Conservation (phyloP, 176 grass and related monocot genomes). For the Oryza meyeriana region DNA sequence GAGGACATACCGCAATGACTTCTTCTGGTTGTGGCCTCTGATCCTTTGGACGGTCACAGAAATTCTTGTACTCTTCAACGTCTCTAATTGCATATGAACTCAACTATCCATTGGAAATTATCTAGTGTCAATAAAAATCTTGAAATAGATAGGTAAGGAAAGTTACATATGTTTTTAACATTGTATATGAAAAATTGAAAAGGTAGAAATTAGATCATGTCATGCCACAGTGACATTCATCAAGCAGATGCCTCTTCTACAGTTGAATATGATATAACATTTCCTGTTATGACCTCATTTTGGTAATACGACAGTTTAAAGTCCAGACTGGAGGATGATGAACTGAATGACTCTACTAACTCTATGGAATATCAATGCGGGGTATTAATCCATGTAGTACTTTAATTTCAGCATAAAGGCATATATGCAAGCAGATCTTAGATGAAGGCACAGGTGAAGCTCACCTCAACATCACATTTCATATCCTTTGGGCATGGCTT, state of each 20-base stretch:
- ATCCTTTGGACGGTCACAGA: conserved; percentile 74
- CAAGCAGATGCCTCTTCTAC: conserved; percentile 1
- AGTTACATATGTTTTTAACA: neutral
- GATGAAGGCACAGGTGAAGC: neutral
- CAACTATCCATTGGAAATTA: conserved; percentile 61
- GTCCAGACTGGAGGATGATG: neutral
- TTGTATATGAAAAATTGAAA: neutral
- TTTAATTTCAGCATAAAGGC: conserved; percentile 5
- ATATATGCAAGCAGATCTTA: neutral
- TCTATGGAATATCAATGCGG: neutral
- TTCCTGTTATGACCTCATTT: conserved; percentile 10
- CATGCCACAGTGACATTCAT: neutral
- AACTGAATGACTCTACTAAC: neutral
- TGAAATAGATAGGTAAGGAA: neutral
- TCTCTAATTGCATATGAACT: conserved; percentile 97
- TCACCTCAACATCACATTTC: conserved; percentile 99
- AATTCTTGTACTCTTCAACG: conserved; percentile 96
- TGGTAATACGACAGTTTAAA: neutral
- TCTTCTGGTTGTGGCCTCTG: conserved; percentile 91
- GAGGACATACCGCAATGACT: conserved; percentile 81
- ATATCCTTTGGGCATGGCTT: conserved; percentile 96
- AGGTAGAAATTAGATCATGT: neutral
- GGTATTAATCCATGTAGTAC: conserved; percentile 5
- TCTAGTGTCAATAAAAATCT: neutral
- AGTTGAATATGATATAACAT: conserved; percentile 4